Evolutionary conservation across 2,329 filamentous ascomycete genomes (phyloP), one percentile per base, ranked within the genome.

Genomic region (Celoporthe dispersa): DNA sequence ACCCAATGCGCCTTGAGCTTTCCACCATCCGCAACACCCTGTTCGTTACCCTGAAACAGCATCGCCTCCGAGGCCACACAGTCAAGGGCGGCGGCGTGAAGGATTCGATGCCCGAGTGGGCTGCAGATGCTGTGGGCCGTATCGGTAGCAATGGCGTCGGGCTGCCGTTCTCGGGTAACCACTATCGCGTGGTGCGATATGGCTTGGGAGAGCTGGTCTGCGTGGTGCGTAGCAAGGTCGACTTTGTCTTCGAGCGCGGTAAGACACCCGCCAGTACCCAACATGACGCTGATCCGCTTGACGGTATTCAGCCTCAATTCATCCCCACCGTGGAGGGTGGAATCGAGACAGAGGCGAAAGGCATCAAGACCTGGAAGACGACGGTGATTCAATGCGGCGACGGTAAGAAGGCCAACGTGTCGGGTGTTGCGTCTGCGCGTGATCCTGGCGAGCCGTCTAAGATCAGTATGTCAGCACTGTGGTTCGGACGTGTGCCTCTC

Each of bases 1-100:
- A 57, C 5, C 44, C 65, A 11, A 66, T 70, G 65, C 68, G 70
- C n/a, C 66, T 72, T 39, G 68, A 72, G 53, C 70, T 72, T 9
- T n/a, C 53, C 14, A 68, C 25, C 2, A 55, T 72, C 14, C 68
- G 55, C 5, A 41, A 66, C 19, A 72, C 70, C 9, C 68, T 72
- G 6, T 70, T 72, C n/a, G 8, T 72, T 19, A 9, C 48, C 7
- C 48, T 44, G 1, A 60, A 39, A 14, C 25, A 41, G 7, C 69
- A 67, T 22, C 65, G 61, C 19, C 44, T 62, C 28, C 69, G 68
- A 68, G 61, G 68, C 55, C 28, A 65, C 8, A 55, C 65, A 1
- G 68, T 48, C 37, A 60, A 60, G 19, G 25, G n/a, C 41, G 41
- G 12, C n/a, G 35, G 11, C 14, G 35, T 39, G 35, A 35, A 19